Evolutionary conservation across 108 stramenopile genomes (phyloP).

Genomic region (Pseudonitzschia pungens): DNA sequence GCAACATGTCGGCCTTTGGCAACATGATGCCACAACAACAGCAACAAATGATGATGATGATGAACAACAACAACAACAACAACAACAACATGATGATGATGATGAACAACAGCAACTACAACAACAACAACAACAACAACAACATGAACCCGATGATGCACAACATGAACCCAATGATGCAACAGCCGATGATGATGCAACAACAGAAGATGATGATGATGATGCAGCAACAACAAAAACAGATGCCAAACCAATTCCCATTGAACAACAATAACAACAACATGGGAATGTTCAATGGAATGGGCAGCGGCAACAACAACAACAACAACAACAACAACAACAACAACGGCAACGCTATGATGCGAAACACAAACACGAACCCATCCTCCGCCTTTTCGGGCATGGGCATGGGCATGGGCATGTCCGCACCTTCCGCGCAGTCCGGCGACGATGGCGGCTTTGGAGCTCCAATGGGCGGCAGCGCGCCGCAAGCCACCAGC

Average conservation of each 20-base stretch:
- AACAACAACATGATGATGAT: slow-evolving; percentile 20
- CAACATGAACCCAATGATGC: slow-evolving; percentile 23
- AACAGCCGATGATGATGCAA: slow-evolving; percentile 32
- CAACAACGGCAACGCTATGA: slow-evolving; percentile 11
- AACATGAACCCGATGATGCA: slow-evolving; percentile 23
- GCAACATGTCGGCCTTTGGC: slow-evolving; percentile 15
- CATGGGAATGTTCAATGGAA: slow-evolving; percentile 8
- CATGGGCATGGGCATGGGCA: slow-evolving; percentile 19
- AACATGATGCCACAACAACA: slow-evolving; percentile 18
- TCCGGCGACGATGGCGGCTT: slow-evolving; percentile 32
- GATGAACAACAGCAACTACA: not conserved
- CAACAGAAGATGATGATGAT: slow-evolving; percentile 40
- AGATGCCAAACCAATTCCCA: slow-evolving; percentile 10
- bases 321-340: slow-evolving; percentile 20
- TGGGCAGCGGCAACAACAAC: not conserved
- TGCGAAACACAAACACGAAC: slow-evolving; percentile 21
- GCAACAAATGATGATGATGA: slow-evolving; percentile 22
- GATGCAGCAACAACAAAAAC: slow-evolving; percentile 27
- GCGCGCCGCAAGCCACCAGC: slow-evolving; percentile 13
- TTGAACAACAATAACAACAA: not conserved
- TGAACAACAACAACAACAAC: slow-evolving; percentile 10
- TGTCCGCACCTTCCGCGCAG: not conserved
- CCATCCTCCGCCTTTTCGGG: slow-evolving; percentile 33
- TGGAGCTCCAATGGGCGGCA: slow-evolving; percentile 49
- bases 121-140: slow-evolving; percentile 28